Conservation (phyloP, 768 basidiomycete species). For the Tylopilus cervinicoccineus region DNA sequence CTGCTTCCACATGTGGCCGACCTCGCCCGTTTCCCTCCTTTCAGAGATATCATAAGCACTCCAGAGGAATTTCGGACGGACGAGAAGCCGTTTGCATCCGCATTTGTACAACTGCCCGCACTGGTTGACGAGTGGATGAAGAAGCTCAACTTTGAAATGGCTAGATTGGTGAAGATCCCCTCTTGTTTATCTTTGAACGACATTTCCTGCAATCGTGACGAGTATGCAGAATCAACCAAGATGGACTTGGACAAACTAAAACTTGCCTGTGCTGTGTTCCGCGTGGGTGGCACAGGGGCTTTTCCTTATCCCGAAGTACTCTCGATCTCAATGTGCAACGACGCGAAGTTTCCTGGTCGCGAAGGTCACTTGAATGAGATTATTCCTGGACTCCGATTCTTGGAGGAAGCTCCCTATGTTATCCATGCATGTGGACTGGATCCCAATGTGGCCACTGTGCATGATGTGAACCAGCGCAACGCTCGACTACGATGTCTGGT, state of each 20-base stretch:
- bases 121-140: constrained; percentile 9
- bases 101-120: constrained; percentile 11
- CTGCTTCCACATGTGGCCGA: constrained; percentile 17
- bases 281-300: background rate
- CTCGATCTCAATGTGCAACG: background rate
- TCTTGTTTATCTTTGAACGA: background rate
- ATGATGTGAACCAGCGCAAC: constrained; percentile 12
- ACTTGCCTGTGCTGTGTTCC: constrained; percentile 12
- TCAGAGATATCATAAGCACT: constrained; percentile 7
- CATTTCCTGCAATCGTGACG: background rate
- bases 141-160: constrained; percentile 5
- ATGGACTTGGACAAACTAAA: background rate
- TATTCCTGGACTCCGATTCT: background rate
- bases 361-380: background rate
- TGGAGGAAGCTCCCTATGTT: constrained; percentile 12
- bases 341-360: background rate
- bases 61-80: background rate
- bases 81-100: constrained; percentile 3
- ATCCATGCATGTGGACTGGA: constrained; percentile 12
- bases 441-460: constrained; percentile 5
- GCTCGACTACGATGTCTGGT: constrained; percentile 10
- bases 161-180: constrained; percentile 10
- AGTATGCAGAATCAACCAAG: background rate
- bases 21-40: constrained; percentile 9
- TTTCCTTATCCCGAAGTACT: constrained; percentile 1